Percentiles rank a stretch among this genome's conserved stretches.
phyloP scores from a whole-genome alignment of 805 yeast species.

The Zygotorulaspora chibaensis region DNA sequence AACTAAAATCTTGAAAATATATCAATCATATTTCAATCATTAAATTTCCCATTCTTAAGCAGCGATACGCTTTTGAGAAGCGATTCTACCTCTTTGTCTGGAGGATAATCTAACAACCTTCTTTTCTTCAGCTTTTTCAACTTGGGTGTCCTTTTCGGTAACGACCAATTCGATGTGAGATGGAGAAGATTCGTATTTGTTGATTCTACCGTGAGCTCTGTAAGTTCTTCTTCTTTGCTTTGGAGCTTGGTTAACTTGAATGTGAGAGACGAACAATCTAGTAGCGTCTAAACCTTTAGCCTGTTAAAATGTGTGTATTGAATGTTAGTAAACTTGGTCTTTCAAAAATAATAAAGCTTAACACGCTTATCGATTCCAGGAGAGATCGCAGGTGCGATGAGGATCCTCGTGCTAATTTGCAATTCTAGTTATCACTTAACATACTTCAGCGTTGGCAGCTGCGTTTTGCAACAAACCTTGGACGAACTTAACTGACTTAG shows the following conservation, averaged over 20 bases:
- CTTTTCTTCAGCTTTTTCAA: constrained; percentile 83
- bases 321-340: too few species aligned
- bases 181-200: constrained; percentile 98
- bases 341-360: not conserved
- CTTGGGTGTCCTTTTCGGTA: constrained; percentile 91
- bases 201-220: constrained; percentile 99
- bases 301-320: constrained; percentile 24
- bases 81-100: constrained; percentile 90
- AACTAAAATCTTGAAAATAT: constrained; percentile 5
- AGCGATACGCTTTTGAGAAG: constrained; percentile 81
- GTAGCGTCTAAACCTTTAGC: constrained; percentile 97
- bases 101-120: constrained; percentile 69
- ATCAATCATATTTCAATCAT: constrained; percentile 9
- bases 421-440: constrained; percentile 22
- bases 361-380: not conserved
- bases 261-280: constrained; percentile 92
- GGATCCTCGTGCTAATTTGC: too few species aligned
- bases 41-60: constrained; percentile 40
- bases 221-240: constrained; percentile 99
- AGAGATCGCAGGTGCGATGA: not conserved
- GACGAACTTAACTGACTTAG: constrained; percentile 92
- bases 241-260: constrained; percentile 99
- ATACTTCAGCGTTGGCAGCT: constrained; percentile 93
- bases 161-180: constrained; percentile 97
- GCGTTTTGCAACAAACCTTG: constrained; percentile 95